phyloP scores from a whole-genome alignment of 768 basidiomycete species.

The Fistulinella prunicolor region DNA sequence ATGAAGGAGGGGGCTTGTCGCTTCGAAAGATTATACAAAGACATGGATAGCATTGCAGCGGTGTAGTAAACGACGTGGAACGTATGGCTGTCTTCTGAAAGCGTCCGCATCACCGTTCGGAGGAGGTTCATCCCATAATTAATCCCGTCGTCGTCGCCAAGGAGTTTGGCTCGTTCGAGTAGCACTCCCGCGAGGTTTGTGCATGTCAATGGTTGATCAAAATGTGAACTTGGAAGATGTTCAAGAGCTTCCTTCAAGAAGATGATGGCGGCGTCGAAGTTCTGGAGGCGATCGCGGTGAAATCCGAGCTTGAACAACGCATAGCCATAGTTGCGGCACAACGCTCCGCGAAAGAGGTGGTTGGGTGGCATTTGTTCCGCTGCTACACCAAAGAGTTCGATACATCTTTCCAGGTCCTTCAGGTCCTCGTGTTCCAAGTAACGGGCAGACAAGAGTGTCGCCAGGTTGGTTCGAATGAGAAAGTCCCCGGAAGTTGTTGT shows the following conservation, averaged over 20 bases:
- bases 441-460: conserved; percentile 14
- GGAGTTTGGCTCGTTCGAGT: background rate
- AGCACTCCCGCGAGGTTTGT: conserved; percentile 3
- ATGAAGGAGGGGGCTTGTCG: background rate
- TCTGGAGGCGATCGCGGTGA: conserved; percentile 3
- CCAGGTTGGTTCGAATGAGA: conserved; percentile 1
- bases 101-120: background rate
- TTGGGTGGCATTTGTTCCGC: conserved; percentile 11
- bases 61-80: background rate
- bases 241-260: conserved; percentile 5
- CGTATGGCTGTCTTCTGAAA: conserved; percentile 9
- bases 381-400: conserved; percentile 11
- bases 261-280: conserved; percentile 9
- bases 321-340: conserved; percentile 13
- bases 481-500: conserved; percentile 5
- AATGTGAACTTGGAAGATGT: conserved; percentile 12
- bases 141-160: background rate
- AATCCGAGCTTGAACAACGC: conserved; percentile 5
- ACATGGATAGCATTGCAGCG: background rate
- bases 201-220: background rate
- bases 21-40: background rate
- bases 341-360: background rate
- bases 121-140: background rate
- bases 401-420: conserved; percentile 15
- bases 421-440: background rate